Percentiles rank a stretch among this genome's conserved stretches.
phyloP scores from a whole-genome alignment of 352 stramenopile species.

The Phytophthora sp. region DNA sequence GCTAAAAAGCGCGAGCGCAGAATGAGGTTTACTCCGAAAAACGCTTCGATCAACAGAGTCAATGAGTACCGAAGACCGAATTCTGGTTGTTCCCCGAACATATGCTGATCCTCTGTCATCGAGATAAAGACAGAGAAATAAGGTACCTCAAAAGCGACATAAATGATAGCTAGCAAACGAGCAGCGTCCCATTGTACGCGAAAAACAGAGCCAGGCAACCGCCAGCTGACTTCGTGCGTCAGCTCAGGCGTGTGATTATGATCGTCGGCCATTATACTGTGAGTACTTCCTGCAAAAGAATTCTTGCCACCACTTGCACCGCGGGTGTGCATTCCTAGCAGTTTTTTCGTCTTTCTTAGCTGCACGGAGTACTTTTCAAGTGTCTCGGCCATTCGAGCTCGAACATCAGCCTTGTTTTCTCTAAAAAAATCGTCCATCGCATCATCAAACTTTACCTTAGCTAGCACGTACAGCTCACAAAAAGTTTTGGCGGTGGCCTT shows the following conservation, averaged over 20 bases:
- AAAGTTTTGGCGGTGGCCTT: conserved; percentile 80
- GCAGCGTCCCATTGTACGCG: conserved; percentile 58
- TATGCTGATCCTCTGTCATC: conserved; percentile 49
- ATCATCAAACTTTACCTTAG: conserved; percentile 67
- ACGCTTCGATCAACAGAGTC: conserved; percentile 48
- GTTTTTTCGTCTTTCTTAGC: conserved; percentile 77
- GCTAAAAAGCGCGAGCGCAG: conserved; percentile 58
- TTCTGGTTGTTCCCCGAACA: conserved; percentile 47
- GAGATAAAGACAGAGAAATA: conserved; percentile 74
- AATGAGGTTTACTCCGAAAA: conserved; percentile 59
- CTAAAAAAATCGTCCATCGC: conserved; percentile 62
- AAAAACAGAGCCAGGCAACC: conserved; percentile 56
- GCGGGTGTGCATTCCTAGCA: conserved; percentile 54
- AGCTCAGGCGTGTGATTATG: background rate
- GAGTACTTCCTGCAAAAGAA: conserved; percentile 3
- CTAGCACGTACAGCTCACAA: conserved; percentile 81
- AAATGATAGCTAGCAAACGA: conserved; percentile 50
- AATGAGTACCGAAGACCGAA: conserved; percentile 38
- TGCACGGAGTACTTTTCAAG: conserved; percentile 69
- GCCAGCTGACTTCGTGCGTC: conserved; percentile 32
- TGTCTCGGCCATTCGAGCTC: conserved; percentile 44
- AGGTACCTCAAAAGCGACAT: conserved; percentile 70
- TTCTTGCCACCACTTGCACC: conserved; percentile 15
- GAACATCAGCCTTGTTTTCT: conserved; percentile 30
- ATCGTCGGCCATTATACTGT: background rate